Base-by-base conservation (phyloP, 495 filamentous ascomycete genomes). In the Penicillium fimorum region DNA sequence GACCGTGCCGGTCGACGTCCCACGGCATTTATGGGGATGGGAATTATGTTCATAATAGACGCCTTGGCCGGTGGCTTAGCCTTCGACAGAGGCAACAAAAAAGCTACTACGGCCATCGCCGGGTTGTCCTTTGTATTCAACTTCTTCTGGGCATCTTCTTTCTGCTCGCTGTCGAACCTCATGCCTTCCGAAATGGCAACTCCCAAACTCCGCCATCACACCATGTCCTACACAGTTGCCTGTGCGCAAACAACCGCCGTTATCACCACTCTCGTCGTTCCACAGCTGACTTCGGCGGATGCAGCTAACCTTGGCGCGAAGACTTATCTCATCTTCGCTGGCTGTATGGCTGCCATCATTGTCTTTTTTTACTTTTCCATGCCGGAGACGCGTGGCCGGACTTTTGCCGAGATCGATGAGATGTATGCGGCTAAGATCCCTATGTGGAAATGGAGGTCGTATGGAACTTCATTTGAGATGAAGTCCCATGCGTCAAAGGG, bases 401-500 rank as follows among this genome's bases (percentile, higher is more conserved):
- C 78, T 1, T 70, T 81, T 32, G 78, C 76, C 11, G 79, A 82
- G 59, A 76, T 82, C 5, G 71, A 81, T 60, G 79, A 81, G 69
- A 81, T 81, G 71, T 82, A 81, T 51, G 76, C 76, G 60, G 73
- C 73, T 5, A 71, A 68, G 33, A 60, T 82, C 20, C 77, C 80
- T 1, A 66, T 68, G 51, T 66, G 69, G 68, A 72, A 69, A 48
- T 75, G 72, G 72, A 61, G 70, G 18, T 61, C 58, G 20, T 73
- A 72, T 57, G 43, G 56, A 38, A 68, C 67, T 29, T 62, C 65
- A 8, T 30, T 43, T 17, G 54, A 65, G 18, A 55, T 59, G 43
- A 68, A 56, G 47, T 50, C 60, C 13, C 55, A 57, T 6, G 50
- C 52, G 38, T 45, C 48, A 32, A 41, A 40, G 24, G 30, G 18